Conservation (phyloP, 257 asterid species). For the Solanum infundibuliforme region DNA sequence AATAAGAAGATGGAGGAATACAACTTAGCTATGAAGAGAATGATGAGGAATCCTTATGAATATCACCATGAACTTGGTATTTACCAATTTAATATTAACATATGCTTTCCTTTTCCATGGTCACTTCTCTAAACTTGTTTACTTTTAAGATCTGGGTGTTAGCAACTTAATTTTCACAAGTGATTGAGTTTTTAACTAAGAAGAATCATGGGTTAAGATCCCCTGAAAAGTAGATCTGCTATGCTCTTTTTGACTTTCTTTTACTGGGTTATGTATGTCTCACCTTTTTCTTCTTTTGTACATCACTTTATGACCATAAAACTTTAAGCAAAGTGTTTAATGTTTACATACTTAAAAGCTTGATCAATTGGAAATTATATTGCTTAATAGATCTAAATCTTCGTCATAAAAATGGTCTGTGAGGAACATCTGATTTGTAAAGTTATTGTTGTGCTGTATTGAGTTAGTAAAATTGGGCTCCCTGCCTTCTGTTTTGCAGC, state of each 20-base stretch:
- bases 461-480: background rate
- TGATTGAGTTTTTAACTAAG: background rate
- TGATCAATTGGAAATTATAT: background rate
- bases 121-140: background rate
- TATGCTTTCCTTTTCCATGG: background rate
- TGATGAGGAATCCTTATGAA: slow-evolving; percentile 93
- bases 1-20: slow-evolving; percentile 52
- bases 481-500: background rate
- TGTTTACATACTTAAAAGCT: background rate
- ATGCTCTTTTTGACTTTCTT: background rate
- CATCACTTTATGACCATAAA: background rate
- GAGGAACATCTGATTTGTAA: background rate
- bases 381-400: background rate
- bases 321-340: background rate
- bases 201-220: background rate
- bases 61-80: slow-evolving; percentile 89
- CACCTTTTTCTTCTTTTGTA: background rate
- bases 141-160: too few relatives aligned
- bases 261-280: background rate
- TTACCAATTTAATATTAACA: background rate
- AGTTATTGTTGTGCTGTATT: background rate
- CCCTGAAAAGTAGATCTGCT: background rate
- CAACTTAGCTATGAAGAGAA: slow-evolving; percentile 65
- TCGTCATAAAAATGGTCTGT: background rate
- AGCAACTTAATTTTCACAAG: background rate